Conservation (phyloP, 2,329 filamentous ascomycete genomes). For the Cercospora berteroae region DNA sequence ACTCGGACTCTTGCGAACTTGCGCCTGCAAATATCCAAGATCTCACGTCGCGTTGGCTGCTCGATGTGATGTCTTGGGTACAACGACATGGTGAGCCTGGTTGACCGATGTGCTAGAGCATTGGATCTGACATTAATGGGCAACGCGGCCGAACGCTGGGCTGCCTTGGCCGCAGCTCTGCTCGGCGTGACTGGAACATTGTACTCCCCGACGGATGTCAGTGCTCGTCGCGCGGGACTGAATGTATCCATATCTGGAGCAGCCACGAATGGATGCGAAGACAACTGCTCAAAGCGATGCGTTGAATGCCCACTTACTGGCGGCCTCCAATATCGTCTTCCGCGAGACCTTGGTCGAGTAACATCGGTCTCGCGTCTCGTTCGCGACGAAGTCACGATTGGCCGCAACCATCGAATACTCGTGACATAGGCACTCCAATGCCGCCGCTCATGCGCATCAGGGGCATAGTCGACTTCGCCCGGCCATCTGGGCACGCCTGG, state of each 20-base stretch:
- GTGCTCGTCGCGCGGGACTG: slow-evolving; percentile 25
- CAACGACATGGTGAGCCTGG: neutral
- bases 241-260: slow-evolving; percentile 5
- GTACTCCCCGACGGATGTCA: slow-evolving; percentile 26
- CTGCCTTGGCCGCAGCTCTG: slow-evolving; percentile 20
- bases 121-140: slow-evolving; percentile 6
- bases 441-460: neutral
- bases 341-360: neutral
- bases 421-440: neutral
- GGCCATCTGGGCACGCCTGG: slow-evolving; percentile 34
- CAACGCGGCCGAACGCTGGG: slow-evolving; percentile 22
- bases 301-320: slow-evolving; percentile 35
- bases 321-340: slow-evolving; percentile 32
- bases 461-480: neutral
- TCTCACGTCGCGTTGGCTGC: neutral
- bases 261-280: slow-evolving; percentile 30
- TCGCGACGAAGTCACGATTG: neutral
- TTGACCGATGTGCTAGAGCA: neutral
- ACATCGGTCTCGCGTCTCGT: neutral
- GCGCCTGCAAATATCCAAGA: slow-evolving; percentile 18
- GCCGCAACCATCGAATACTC: neutral
- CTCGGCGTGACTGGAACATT: slow-evolving; percentile 27
- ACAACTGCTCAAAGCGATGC: slow-evolving; percentile 22
- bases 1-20: slow-evolving; percentile 12
- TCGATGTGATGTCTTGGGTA: neutral